Conservation (phyloP, 108 stramenopile genomes). For the Ochromonas danica region DNA sequence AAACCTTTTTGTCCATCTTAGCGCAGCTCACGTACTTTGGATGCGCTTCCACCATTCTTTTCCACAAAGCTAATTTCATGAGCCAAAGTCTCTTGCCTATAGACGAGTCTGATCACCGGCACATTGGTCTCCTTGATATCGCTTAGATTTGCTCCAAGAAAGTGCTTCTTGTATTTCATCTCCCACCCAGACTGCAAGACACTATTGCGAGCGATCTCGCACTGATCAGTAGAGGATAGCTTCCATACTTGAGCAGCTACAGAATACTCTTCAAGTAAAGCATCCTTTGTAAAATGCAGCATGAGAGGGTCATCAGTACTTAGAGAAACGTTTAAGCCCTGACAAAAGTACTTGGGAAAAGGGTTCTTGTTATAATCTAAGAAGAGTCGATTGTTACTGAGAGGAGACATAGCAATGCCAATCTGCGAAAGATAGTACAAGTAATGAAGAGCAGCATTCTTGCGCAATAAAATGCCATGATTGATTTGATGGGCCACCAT, state of each 20-base stretch:
- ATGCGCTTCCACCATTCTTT: no score
- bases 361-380: slow-evolving; percentile 86
- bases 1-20: no score
- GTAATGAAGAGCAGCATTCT: slow-evolving; percentile 89
- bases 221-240: slow-evolving; percentile 91
- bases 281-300: slow-evolving; percentile 96
- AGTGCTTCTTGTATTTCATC: slow-evolving; percentile 84
- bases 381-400: slow-evolving; percentile 98
- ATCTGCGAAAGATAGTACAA: slow-evolving; percentile 94
- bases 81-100: slow-evolving; percentile 52
- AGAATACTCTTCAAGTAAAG: slow-evolving; percentile 92
- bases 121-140: slow-evolving; percentile 63
- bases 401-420: slow-evolving; percentile 82
- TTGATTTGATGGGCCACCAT: slow-evolving; percentile 89
- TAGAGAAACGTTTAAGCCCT: slow-evolving; percentile 89
- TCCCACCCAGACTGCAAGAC: slow-evolving; percentile 94
- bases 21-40: no score
- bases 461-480: slow-evolving; percentile 93
- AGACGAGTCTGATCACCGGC: slow-evolving; percentile 56
- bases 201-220: slow-evolving; percentile 93
- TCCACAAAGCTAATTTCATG: slow-evolving; percentile 30
- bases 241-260: slow-evolving; percentile 90
- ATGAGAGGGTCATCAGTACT: slow-evolving; percentile 97
- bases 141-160: slow-evolving; percentile 82
- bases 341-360: slow-evolving; percentile 80